phyloP scores from a whole-genome alignment of 202 grass and related monocot genomes.

The Saccharum hybrid region DNA sequence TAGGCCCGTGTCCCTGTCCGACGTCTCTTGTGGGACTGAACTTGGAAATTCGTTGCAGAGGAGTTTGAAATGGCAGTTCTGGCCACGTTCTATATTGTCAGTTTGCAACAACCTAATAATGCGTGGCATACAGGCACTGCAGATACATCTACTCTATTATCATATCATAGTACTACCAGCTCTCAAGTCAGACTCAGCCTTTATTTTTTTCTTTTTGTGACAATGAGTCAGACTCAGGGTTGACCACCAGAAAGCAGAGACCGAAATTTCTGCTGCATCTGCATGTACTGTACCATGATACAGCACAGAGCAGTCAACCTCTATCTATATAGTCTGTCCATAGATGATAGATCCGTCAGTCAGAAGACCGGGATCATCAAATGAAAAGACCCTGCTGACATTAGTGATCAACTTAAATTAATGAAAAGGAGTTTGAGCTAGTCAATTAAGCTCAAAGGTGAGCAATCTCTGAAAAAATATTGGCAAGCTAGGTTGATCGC shows the following conservation, averaged over 20 bases:
- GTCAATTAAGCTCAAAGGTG: slow-evolving; percentile 37
- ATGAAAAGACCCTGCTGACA: slow-evolving; percentile 27
- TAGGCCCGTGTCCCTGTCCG: slow-evolving; percentile 35
- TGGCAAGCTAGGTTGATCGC: background rate
- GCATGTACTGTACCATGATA: slow-evolving; percentile 8
- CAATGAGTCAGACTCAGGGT: slow-evolving; percentile 4
- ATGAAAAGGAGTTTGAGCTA: slow-evolving; percentile 29
- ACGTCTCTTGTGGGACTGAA: slow-evolving; percentile 45
- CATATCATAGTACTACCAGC: background rate
- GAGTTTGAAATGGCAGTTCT: slow-evolving; percentile 14
- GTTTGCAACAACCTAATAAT: background rate
- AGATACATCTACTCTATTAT: background rate
- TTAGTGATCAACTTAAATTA: slow-evolving; percentile 40
- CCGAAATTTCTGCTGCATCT: slow-evolving; percentile 37
- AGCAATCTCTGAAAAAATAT: background rate
- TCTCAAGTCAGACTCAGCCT: background rate
- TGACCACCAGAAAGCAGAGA: slow-evolving; percentile 29
- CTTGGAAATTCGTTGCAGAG: slow-evolving; percentile 8
- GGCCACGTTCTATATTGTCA: background rate
- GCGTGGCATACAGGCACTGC: background rate
- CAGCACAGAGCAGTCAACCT: slow-evolving; percentile 10
- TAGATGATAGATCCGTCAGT: slow-evolving; percentile 29
- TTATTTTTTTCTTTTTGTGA: background rate
- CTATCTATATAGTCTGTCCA: background rate
- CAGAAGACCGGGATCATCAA: slow-evolving; percentile 42